These are phyloP conservation scores for Aspergillus sp. DNA, from an alignment of 2,329 filamentous ascomycete species.

Conservation along the genomic window DNA sequence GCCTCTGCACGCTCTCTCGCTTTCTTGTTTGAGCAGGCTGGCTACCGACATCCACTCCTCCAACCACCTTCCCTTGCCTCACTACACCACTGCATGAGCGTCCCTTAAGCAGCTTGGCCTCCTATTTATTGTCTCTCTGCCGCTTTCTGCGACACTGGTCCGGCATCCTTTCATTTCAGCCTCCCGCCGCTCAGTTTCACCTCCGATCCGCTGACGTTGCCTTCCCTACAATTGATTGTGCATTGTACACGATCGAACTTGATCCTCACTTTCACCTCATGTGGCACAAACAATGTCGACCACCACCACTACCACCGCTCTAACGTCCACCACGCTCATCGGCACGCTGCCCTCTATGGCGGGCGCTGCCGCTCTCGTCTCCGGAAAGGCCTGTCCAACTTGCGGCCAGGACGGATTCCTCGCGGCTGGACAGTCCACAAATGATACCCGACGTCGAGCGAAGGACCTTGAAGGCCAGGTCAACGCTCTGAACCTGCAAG, in stretches of 20 bases:
- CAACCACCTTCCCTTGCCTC: neutral
- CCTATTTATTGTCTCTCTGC: neutral
- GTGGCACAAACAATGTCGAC: slow-evolving; percentile 28
- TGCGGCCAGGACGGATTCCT: slow-evolving; percentile 40
- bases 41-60: neutral
- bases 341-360: slow-evolving; percentile 34
- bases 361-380: slow-evolving; percentile 23
- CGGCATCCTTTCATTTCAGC: slow-evolving; percentile 17
- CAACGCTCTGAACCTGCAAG: slow-evolving; percentile 54
- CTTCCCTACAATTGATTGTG: neutral
- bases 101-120: neutral
- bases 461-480: slow-evolving; percentile 59
- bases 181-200: slow-evolving; percentile 5
- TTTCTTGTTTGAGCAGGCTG: neutral
- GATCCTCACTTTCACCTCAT: slow-evolving; percentile 1
- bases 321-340: slow-evolving; percentile 36
- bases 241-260: neutral
- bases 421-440: slow-evolving; percentile 25
- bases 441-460: slow-evolving; percentile 45
- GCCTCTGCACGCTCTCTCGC: neutral
- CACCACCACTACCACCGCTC: slow-evolving; percentile 25
- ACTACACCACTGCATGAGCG: neutral
- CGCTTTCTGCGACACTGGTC: slow-evolving; percentile 14
- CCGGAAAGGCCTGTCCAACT: slow-evolving; percentile 38
- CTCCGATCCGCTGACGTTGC: neutral